These are phyloP conservation scores for Ophiostoma tasmaniense DNA, from an alignment of 2,329 filamentous ascomycete genomes.

Conservation along the genomic window DNA sequence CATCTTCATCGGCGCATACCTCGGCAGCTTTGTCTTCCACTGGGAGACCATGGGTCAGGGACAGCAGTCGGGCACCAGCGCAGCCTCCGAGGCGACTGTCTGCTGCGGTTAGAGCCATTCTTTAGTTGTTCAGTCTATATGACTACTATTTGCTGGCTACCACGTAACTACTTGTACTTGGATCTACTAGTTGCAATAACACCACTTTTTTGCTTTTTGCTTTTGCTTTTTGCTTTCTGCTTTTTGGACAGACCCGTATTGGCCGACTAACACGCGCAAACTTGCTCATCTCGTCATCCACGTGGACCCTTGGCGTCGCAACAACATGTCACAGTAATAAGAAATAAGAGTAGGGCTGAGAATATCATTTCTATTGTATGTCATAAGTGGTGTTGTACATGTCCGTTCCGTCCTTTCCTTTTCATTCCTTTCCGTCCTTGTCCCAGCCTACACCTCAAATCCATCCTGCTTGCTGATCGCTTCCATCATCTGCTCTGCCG, in stretches of 20 bases:
- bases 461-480: background rate
- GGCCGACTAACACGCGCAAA: slow-evolving; percentile 12
- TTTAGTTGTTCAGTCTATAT: background rate
- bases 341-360: too few species aligned
- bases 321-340: too few species aligned
- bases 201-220: background rate
- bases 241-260: background rate
- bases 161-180: background rate
- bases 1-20: slow-evolving; percentile 66
- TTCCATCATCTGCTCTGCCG: slow-evolving; percentile 29
- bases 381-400: slow-evolving; percentile 2
- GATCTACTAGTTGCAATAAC: background rate
- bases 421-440: background rate
- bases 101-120: slow-evolving; percentile 22
- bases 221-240: too few species aligned
- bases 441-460: background rate
- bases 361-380: background rate
- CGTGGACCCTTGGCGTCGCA: background rate
- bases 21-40: slow-evolving; percentile 65
- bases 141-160: background rate
- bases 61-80: slow-evolving; percentile 21
- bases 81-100: slow-evolving; percentile 24
- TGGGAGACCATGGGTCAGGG: slow-evolving; percentile 48
- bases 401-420: background rate
- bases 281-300: slow-evolving; percentile 12